phyloP scores from a whole-genome alignment of 495 filamentous ascomycete species.

The Penicillium turbatum region DNA sequence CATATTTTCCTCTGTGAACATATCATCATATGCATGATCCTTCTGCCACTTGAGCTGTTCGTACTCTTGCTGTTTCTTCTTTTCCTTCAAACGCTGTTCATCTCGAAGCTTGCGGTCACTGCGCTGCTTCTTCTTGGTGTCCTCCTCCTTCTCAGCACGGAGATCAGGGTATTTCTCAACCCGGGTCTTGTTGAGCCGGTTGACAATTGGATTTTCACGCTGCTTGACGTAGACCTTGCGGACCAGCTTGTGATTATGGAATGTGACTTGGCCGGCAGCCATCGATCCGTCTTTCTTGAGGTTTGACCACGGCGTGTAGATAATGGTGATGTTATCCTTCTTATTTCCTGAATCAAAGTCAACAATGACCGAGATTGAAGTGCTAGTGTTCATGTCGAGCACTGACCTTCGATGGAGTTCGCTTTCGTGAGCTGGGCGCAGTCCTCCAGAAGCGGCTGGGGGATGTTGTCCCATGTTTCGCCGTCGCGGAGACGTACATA shows the following conservation, averaged over 20 bases:
- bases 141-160: constrained; percentile 69
- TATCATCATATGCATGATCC: constrained; percentile 90
- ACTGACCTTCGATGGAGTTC: constrained; percentile 90
- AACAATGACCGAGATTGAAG: not conserved
- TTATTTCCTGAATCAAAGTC: constrained; percentile 67
- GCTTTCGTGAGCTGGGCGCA: constrained; percentile 95
- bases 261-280: constrained; percentile 91
- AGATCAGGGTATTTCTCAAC: constrained; percentile 82
- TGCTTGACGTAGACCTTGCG: constrained; percentile 70
- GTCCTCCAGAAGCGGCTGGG: constrained; percentile 70
- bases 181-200: constrained; percentile 94
- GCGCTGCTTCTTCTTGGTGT: constrained; percentile 61
- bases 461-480: constrained; percentile 80
- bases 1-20: constrained; percentile 44
- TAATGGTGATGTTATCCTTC: constrained; percentile 93
- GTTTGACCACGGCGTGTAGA: constrained; percentile 98
- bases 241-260: constrained; percentile 84
- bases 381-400: not conserved
- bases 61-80: constrained; percentile 67
- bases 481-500: constrained; percentile 82
- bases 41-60: constrained; percentile 88
- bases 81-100: constrained; percentile 77
- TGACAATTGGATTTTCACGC: constrained; percentile 85
- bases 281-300: constrained; percentile 94
- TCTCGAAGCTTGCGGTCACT: constrained; percentile 63